These are phyloP conservation scores for Akanthomyces muscarius DNA, from an alignment of 2,329 filamentous ascomycete genomes.

Conservation along the genomic window DNA sequence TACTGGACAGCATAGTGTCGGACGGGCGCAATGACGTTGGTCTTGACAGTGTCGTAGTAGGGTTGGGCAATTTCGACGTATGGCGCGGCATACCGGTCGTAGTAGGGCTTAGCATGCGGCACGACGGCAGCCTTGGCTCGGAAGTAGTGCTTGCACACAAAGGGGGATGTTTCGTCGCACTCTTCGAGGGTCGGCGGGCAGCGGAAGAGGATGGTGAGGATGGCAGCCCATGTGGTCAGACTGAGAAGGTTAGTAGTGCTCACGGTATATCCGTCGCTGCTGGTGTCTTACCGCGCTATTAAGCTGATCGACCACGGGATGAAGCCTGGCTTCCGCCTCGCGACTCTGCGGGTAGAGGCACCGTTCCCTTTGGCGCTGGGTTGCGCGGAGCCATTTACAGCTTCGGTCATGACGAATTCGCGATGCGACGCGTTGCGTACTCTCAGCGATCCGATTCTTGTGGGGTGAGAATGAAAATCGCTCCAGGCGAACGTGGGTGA, in stretches of 20 bases:
- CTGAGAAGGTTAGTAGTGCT: constrained; percentile 39
- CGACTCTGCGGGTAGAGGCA: constrained; percentile 25
- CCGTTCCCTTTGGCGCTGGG: constrained; percentile 31
- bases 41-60: constrained; percentile 63
- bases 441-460: not conserved
- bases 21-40: constrained; percentile 65
- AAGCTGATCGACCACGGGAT: constrained; percentile 42
- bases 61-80: constrained; percentile 75
- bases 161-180: constrained; percentile 66
- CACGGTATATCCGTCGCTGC: not conserved
- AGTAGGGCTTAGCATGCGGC: constrained; percentile 81
- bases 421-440: not conserved
- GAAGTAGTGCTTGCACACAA: constrained; percentile 81
- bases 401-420: constrained; percentile 32
- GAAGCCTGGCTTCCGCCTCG: constrained; percentile 27
- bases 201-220: constrained; percentile 74
- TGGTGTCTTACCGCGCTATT: constrained; percentile 49
- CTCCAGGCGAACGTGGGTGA: constrained; percentile 11
- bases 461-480: not conserved
- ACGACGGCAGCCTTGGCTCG: constrained; percentile 57
- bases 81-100: constrained; percentile 75
- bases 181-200: constrained; percentile 70
- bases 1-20: constrained; percentile 66
- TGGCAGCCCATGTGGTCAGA: constrained; percentile 78
- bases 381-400: constrained; percentile 39